Evolutionary conservation across 2,329 filamentous ascomycete species (phyloP).

Genomic region (Biscogniauxia mediterranea): DNA sequence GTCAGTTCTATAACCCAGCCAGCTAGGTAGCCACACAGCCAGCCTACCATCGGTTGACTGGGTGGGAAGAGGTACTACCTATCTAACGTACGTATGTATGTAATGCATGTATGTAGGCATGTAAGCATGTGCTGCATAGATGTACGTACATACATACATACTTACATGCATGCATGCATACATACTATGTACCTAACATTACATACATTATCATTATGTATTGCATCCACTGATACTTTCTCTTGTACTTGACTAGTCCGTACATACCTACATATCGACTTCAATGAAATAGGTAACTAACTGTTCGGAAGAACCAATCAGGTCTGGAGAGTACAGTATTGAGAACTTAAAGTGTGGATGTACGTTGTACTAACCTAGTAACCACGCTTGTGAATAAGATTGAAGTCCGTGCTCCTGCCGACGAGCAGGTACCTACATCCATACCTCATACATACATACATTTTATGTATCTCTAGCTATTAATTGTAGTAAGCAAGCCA

Average conservation of each 20-base stretch:
- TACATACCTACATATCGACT: too few species aligned
- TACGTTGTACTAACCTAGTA: not conserved
- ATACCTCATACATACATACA: not conserved
- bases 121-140: not conserved
- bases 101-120: not conserved
- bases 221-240: too few species aligned
- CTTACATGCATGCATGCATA: not conserved
- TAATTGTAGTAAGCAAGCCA: not conserved
- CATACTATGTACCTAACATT: not conserved
- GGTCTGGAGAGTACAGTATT: not conserved
- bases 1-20: too few species aligned
- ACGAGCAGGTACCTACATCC: not conserved
- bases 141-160: constrained; percentile 1
- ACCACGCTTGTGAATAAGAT: not conserved
- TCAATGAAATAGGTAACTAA: too few species aligned
- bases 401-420: not conserved
- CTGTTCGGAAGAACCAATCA: not conserved
- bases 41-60: too few species aligned
- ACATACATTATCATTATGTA: too few species aligned
- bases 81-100: too few species aligned
- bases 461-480: not conserved
- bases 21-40: too few species aligned
- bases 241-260: too few species aligned
- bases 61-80: too few species aligned
- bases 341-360: not conserved